Conservation (phyloP, 768 basidiomycete genomes). For the Xerocomellus intermedius region DNA sequence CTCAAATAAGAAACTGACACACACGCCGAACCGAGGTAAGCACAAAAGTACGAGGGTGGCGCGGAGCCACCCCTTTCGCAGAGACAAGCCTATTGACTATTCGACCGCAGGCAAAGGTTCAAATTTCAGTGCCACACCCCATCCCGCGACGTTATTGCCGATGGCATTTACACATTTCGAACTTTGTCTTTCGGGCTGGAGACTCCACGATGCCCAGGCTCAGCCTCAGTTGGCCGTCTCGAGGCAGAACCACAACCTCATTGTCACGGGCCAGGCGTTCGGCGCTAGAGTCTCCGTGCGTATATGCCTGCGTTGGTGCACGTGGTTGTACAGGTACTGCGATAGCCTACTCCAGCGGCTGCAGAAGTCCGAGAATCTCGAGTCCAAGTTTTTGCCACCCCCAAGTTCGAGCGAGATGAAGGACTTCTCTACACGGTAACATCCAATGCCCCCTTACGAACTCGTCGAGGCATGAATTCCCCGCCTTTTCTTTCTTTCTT, state of each 20-base stretch:
- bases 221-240: slow-evolving; percentile 22
- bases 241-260: slow-evolving; percentile 22
- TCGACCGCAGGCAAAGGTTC: neutral
- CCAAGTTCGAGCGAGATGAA: slow-evolving; percentile 1
- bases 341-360: slow-evolving; percentile 5
- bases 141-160: neutral
- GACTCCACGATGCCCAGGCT: slow-evolving; percentile 18
- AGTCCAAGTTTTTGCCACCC: neutral
- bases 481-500: neutral
- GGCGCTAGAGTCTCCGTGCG: slow-evolving; percentile 22
- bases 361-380: neutral
- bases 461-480: neutral
- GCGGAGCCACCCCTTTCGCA: neutral
- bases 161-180: slow-evolving; percentile 29
- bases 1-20: neutral
- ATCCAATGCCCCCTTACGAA: neutral
- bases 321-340: slow-evolving; percentile 20
- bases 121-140: neutral
- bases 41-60: neutral
- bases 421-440: slow-evolving; percentile 2
- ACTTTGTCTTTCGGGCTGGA: slow-evolving; percentile 21
- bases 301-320: slow-evolving; percentile 24
- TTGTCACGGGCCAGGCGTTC: slow-evolving; percentile 27
- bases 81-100: slow-evolving; percentile 1
- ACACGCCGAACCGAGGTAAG: neutral